Base-by-base conservation (phyloP, 192 early-diverging fungal genomes). In the Ramicandelaber brevisporus region DNA sequence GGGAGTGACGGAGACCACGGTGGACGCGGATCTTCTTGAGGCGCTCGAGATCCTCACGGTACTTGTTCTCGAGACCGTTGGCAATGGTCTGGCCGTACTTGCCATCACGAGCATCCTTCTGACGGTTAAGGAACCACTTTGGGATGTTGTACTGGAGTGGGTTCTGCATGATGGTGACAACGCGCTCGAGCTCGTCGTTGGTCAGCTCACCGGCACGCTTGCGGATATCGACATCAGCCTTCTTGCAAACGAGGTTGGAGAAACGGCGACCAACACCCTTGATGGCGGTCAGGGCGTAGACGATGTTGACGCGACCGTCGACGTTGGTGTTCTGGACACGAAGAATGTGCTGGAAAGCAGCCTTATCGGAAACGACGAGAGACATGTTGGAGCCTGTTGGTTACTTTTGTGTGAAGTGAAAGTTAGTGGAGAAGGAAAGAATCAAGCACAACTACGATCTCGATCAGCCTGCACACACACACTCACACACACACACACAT, bases 311-410 rank as follows among this genome's bases (percentile, higher is more conserved):
- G 58, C 77, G 74, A 35, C 89, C 89, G 55, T 90, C 74, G 55
- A 95, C 75, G 73, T 95, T 95, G 50, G 89, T 95, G 78, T 95
- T 95, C 47, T 90, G 76, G 31, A 95, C 72, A 90, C 89, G 89
- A 45, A 87, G 56, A 66, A 95, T 95, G 70, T 80, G 75, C 63
- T 83, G 82, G 73, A 95, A 95, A 55, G 76, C 69, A 54, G 65
- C 71, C 70, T 81, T 75, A 49, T 75, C 73, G 32, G 74, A 70
- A 45, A 82, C 78, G 39, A 80, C 74, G 65, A 86, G 75, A 52
- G 82, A 79, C 77, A n/a, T n/a, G n/a, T n/a, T n/a, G n/a, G n/a
- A n/a, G n/a, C n/a, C n/a, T n/a, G n/a, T n/a, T 70, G n/a, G 21
- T 12, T 33, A 8, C 20, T 10, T 31, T 31, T 10, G 2, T 31